phyloP scores from a whole-genome alignment of 148 eudicot species.

The Vaccinium macrocarpon region DNA sequence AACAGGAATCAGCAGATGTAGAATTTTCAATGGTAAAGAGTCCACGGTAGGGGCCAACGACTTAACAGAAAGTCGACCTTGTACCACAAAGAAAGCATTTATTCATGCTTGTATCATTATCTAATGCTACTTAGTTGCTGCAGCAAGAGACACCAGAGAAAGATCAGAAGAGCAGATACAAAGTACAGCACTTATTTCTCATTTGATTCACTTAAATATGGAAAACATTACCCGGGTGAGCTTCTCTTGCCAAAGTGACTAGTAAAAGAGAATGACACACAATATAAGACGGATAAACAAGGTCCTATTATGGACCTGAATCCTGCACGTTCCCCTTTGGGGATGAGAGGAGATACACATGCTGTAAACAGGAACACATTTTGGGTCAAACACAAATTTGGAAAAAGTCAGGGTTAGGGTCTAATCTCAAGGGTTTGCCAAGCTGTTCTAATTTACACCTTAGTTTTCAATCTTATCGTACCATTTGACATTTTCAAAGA shows the following conservation, averaged over 20 bases:
- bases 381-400: background rate
- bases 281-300: background rate
- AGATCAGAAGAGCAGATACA: background rate
- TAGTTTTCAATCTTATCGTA: background rate
- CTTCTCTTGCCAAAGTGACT: background rate
- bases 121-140: background rate
- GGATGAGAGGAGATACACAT: background rate
- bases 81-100: background rate
- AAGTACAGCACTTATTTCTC: background rate
- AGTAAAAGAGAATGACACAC: background rate
- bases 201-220: background rate
- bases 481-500: background rate
- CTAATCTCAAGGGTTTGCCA: background rate
- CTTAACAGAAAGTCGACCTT: background rate
- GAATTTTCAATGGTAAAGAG: background rate
- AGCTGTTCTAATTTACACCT: background rate
- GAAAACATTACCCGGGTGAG: background rate
- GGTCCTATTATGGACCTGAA: background rate
- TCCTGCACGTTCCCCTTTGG: background rate
- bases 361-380: background rate
- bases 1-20: slow-evolving; percentile 73
- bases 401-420: background rate
- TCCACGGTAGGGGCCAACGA: background rate
- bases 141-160: slow-evolving; percentile 1
- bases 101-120: background rate